Evolutionary conservation across 805 yeast genomes (phyloP), one percentile per base, ranked within the genome.

Genomic region (Monosporozyma solicola): DNA sequence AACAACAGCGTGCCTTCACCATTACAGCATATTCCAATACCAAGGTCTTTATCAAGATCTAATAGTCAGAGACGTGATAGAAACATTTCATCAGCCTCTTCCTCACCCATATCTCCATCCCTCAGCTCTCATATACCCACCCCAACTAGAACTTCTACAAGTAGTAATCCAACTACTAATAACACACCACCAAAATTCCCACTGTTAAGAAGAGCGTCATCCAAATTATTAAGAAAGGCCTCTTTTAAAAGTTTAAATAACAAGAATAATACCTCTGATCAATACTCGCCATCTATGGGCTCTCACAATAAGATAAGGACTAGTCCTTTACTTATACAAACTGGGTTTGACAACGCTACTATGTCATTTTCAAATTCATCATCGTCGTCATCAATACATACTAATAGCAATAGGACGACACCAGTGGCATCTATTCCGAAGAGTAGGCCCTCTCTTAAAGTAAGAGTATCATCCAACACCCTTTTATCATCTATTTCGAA

Each of bases 191-290:
- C 60, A 50, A 62, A 57, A 47, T 47, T 58, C 6, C 68, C 68
- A 9, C 52, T 67, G 29, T 51, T 67, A 15, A 61, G 63, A 49
- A 61, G 70, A 49, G 70, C 70, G 0, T 67, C 71, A 0, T 64
- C 65, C 49, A 62, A 66, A 2, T 53, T 67, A 25, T 48, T 66
- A 29, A 57, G 68, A 37, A 67, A 64, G 49, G 57, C 62, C 2
- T 65, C 71, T 4, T 35, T 61, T 15, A 59, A 56, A 41, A 50
- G 37, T 24, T 24, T 55, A 54, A 46, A 49, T 37, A 31, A 45
- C 16, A n/a, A 46, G 25, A 45, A 39, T 39, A 39, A 24, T 37
- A 39, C 8, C 16, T 43, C 10, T 24, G 22, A 25, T 20, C 22
- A 37, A 37, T 35, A 39, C 7, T 3, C 37, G 16, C 27, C 44